A percentile compares a stretch with the other conserved stretches of the same genome.
Conservation (phyloP, 2,329 filamentous ascomycete species). For the Diaporthe velutina region DNA sequence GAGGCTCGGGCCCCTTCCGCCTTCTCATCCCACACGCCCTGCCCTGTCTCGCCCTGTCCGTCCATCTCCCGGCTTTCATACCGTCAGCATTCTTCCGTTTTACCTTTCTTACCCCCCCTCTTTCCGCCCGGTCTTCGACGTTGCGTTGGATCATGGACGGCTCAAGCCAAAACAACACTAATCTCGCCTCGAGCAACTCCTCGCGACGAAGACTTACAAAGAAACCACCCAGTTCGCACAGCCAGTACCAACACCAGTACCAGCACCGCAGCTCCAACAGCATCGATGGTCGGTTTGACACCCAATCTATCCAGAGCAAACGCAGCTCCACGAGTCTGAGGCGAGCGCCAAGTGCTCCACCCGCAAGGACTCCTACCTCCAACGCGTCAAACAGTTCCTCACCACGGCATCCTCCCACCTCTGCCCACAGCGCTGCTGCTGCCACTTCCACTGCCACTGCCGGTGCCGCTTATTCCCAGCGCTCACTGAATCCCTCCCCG, state of each 20-base stretch:
- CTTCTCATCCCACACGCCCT: conserved; percentile 34
- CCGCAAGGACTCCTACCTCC: conserved; percentile 58
- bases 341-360: conserved; percentile 71
- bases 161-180: conserved; percentile 52
- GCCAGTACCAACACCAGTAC: conserved; percentile 56
- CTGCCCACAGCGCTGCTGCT: conserved; percentile 39
- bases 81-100: conserved; percentile 40
- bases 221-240: conserved; percentile 65
- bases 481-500: conserved; percentile 61
- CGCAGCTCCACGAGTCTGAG: conserved; percentile 74
- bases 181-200: conserved; percentile 59
- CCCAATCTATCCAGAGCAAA: conserved; percentile 71
- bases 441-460: conserved; percentile 11
- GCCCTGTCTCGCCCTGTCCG: conserved; percentile 33
- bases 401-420: conserved; percentile 59
- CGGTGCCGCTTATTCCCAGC: conserved; percentile 43
- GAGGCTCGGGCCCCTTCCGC: conserved; percentile 36
- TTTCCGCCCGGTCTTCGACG: conserved; percentile 32
- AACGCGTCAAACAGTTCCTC: conserved; percentile 64
- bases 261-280: conserved; percentile 63
- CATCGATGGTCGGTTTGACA: conserved; percentile 68
- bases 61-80: conserved; percentile 37
- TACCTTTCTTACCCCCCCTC: conserved; percentile 32
- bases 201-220: conserved; percentile 74
- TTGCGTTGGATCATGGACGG: conserved; percentile 59